A percentile compares a stretch with the other conserved stretches of the same genome.
These are phyloP conservation scores for Nitzschia palea DNA, from an alignment of 108 stramenopile genomes.

Conservation along the genomic window DNA sequence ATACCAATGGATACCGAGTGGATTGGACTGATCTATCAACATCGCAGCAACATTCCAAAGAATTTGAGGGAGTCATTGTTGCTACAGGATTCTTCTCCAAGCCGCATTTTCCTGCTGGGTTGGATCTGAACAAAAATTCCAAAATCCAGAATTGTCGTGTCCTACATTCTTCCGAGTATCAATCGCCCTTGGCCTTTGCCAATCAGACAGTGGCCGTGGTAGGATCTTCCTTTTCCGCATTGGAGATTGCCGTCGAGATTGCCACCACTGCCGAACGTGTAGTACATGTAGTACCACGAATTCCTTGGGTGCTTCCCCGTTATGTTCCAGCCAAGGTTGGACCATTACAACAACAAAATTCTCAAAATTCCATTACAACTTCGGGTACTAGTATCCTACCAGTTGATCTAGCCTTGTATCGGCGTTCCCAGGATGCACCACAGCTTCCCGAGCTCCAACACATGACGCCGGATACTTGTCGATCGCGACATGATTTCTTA, in stretches of 20 bases:
- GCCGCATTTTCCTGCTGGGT: slow-evolving; percentile 42
- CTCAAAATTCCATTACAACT: not conserved
- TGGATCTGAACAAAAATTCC: slow-evolving; percentile 9
- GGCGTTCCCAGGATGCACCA: slow-evolving; percentile 38
- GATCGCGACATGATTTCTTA: slow-evolving; percentile 33
- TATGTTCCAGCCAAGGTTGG: slow-evolving; percentile 43
- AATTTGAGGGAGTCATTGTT: slow-evolving; percentile 67
- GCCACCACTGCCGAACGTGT: slow-evolving; percentile 46
- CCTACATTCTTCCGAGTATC: slow-evolving; percentile 56
- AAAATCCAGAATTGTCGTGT: slow-evolving; percentile 7
- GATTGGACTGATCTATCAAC: slow-evolving; percentile 50
- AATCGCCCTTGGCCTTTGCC: slow-evolving; percentile 23
- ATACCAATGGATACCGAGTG: slow-evolving; percentile 38
- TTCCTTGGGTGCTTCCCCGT: slow-evolving; percentile 71
- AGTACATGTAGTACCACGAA: slow-evolving; percentile 44
- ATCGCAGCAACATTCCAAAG: slow-evolving; percentile 28
- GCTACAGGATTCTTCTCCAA: slow-evolving; percentile 69
- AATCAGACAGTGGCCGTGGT: slow-evolving; percentile 55
- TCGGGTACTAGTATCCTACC: slow-evolving; percentile 44
- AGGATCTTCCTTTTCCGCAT: slow-evolving; percentile 61
- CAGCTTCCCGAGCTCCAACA: slow-evolving; percentile 33
- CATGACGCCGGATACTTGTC: slow-evolving; percentile 37
- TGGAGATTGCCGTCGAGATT: slow-evolving; percentile 69
- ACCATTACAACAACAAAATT: too few relatives aligned
- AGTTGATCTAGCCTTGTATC: slow-evolving; percentile 58